phyloP scores from a whole-genome alignment of 1,284 basidiomycete species.

The Exobasidium cylindrosporum region DNA sequence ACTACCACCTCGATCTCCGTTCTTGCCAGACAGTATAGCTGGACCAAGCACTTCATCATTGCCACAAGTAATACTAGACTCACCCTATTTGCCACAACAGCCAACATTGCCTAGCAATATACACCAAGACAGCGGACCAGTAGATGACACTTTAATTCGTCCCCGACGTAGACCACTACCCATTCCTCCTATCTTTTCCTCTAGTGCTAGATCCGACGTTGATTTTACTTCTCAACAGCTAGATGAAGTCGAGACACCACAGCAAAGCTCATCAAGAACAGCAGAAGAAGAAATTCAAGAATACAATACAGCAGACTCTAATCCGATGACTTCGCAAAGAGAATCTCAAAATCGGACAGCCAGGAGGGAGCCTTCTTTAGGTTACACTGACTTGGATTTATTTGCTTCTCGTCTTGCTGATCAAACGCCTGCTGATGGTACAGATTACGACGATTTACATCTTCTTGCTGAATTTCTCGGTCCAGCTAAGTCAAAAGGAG shows the following conservation, averaged over 20 bases:
- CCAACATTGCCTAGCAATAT: too few relatives aligned
- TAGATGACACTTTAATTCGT: not conserved
- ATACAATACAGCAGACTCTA: not conserved
- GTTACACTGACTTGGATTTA: conserved; percentile 49
- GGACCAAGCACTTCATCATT: too few relatives aligned
- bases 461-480: conserved; percentile 67
- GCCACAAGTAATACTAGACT: too few relatives aligned
- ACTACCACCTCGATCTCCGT: too few relatives aligned
- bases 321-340: too few relatives aligned
- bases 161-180: conserved; percentile 2
- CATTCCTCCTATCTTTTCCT: too few relatives aligned
- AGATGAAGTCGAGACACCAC: not conserved
- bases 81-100: too few relatives aligned
- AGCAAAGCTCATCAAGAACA: not conserved
- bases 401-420: conserved; percentile 43
- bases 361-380: conserved; percentile 19
- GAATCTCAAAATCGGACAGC: too few relatives aligned
- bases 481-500: conserved; percentile 57
- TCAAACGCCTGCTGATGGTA: conserved; percentile 5
- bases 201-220: too few relatives aligned
- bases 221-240: too few relatives aligned
- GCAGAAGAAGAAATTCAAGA: not conserved
- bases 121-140: too few relatives aligned
- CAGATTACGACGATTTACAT: conserved; percentile 58
- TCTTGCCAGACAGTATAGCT: too few relatives aligned